phyloP scores from a whole-genome alignment of 495 filamentous ascomycete species.

The Daldinia caldariorum region DNA sequence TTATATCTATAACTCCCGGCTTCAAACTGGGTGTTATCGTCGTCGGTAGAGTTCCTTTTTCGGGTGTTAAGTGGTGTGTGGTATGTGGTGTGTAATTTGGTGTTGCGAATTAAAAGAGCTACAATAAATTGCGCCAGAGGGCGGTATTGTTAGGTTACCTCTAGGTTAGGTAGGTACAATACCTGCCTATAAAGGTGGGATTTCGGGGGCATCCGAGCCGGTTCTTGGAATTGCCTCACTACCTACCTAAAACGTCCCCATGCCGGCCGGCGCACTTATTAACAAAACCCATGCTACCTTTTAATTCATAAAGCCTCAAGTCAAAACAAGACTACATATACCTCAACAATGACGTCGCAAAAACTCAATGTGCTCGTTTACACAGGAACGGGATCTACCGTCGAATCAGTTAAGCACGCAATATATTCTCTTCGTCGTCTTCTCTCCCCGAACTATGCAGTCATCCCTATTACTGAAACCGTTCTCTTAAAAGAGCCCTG shows the following conservation, averaged over 20 bases:
- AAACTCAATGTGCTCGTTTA: slow-evolving; percentile 90
- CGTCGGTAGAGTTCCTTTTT: slow-evolving; percentile 6
- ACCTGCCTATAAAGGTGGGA: slow-evolving; percentile 40
- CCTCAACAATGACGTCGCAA: slow-evolving; percentile 64
- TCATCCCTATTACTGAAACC: slow-evolving; percentile 81
- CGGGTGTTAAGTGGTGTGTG: slow-evolving; percentile 10
- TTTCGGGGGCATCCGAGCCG: slow-evolving; percentile 30
- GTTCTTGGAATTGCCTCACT: slow-evolving; percentile 26
- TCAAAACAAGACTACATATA: slow-evolving; percentile 25
- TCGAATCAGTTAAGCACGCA: slow-evolving; percentile 88
- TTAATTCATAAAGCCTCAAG: not conserved
- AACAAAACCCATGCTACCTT: not conserved
- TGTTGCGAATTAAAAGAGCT: slow-evolving; percentile 16
- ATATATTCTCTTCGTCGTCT: slow-evolving; percentile 88
- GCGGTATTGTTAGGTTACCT: too few relatives aligned
- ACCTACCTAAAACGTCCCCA: too few relatives aligned
- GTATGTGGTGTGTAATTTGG: slow-evolving; percentile 14
- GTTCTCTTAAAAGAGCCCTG: slow-evolving; percentile 92
- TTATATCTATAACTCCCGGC: slow-evolving; percentile 37
- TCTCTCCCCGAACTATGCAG: slow-evolving; percentile 92
- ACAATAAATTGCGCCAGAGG: slow-evolving; percentile 26
- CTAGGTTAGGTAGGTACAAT: too few relatives aligned
- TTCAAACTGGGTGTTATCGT: not conserved
- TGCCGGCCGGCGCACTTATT: not conserved
- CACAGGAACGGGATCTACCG: slow-evolving; percentile 83